Conservation (phyloP, 352 stramenopile genomes). For the Elongisporangium prolatum region DNA sequence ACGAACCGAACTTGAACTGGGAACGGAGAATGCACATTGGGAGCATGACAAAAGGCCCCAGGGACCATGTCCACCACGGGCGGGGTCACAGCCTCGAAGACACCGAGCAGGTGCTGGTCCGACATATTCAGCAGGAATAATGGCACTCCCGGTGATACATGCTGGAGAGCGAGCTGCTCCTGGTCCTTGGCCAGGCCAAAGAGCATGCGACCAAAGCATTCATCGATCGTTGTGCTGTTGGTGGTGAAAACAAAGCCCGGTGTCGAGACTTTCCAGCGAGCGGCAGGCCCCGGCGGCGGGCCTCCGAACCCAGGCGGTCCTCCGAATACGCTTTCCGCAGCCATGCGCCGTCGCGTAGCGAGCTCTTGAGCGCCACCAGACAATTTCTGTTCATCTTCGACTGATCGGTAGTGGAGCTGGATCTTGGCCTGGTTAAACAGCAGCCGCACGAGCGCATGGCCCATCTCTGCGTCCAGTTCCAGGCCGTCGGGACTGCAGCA, state of each 20-base stretch:
- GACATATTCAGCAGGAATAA: conserved; percentile 85
- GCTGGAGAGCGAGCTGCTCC: conserved; percentile 49
- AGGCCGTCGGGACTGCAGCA: conserved; percentile 54
- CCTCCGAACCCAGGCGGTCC: conserved; percentile 26
- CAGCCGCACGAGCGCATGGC: conserved; percentile 66
- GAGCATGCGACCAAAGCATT: conserved; percentile 83
- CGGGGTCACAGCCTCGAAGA: conserved; percentile 81
- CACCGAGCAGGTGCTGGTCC: conserved; percentile 75
- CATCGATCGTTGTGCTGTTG: conserved; percentile 77
- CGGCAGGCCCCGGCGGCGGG: conserved; percentile 4
- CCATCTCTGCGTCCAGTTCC: conserved; percentile 58
- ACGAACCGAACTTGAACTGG: conserved; percentile 74
- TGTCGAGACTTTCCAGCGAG: conserved; percentile 36
- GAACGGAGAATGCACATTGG: conserved; percentile 53
- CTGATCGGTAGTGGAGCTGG: conserved; percentile 74
- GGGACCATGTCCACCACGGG: conserved; percentile 76
- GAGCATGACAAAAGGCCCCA: conserved; percentile 57
- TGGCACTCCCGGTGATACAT: conserved; percentile 71
- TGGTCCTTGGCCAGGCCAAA: conserved; percentile 77
- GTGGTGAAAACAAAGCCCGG: conserved; percentile 85
- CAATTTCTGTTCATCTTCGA: conserved; percentile 80
- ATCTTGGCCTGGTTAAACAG: conserved; percentile 83
- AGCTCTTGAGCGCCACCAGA: conserved; percentile 69
- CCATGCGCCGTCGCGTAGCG: conserved; percentile 57
- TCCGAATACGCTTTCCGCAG: conserved; percentile 63